Evolutionary conservation across 2,329 filamentous ascomycete genomes (phyloP), one percentile per base, ranked within the genome.

Genomic region (Dactylellina cionopaga): DNA sequence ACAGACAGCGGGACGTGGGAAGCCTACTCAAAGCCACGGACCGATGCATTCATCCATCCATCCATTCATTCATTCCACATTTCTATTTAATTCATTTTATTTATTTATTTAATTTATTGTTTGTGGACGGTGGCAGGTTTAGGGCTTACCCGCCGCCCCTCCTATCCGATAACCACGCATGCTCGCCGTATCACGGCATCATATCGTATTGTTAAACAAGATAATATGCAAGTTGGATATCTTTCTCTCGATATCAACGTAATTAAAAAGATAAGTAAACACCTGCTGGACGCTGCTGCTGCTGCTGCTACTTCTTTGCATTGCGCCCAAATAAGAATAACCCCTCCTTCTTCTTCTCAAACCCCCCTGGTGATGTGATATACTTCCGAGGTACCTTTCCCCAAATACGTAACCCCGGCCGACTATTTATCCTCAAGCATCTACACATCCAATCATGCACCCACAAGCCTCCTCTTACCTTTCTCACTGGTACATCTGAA

Each of bases 61-160:
- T 22, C 29, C 47, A 51, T 33, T 24, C 19, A 10, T 24, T 25
- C 47, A 17, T 2, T 25, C 43, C 1, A 5, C 19, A 7, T 15
- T 19, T 56, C 29, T 39, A 19, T 58, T 44, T 44, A n/a, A 44
- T n/a, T 17, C 37, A 11, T 25, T 56, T 56, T 56, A 11, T 56
- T 24, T 11, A 29, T 13, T 31, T 27, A n/a, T 35, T 19, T 7
- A n/a, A 25, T 37, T 15, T 52, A 24, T 19, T 39, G 52, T 43
- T 47, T 27, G 31, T 22, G 25, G n/a, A 35, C 65, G 46, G n/a
- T 41, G 37, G 29, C 60, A 70, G 56, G 65, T 70, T 70, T 70
- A 70, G 65, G 65, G 65, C 65, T 70, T 70, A 70, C 43, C 65
- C 65, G 56, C 54, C 47, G 43, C 41, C 19, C 51, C 56, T 35